Percentiles rank a stretch among this genome's conserved stretches.
phyloP scores from a whole-genome alignment of 73 alveolate genomes.

The Stentor coeruleus region DNA sequence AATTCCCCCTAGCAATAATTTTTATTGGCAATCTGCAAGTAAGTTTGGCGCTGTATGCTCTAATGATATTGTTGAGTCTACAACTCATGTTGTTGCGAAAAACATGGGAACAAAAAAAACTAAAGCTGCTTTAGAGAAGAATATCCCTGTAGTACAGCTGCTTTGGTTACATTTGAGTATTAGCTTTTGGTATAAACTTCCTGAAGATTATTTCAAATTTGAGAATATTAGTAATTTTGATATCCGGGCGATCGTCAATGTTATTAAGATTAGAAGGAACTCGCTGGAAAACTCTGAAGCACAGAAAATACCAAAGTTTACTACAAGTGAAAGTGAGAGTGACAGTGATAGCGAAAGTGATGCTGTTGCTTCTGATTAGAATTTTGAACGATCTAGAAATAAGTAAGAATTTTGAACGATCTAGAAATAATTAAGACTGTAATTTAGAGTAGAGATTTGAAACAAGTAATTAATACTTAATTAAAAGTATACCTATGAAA shows the following conservation, averaged over 20 bases:
- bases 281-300: background rate
- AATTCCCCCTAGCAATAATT: background rate
- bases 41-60: background rate
- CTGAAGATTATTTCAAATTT: background rate
- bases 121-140: background rate
- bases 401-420: too few relatives aligned
- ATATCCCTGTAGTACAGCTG: background rate
- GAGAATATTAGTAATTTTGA: constrained; percentile 8
- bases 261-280: background rate
- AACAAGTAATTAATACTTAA: too few relatives aligned
- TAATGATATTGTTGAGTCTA: background rate
- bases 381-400: too few relatives aligned
- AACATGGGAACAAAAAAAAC: background rate
- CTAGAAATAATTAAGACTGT: too few relatives aligned
- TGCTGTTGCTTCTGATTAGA: too few relatives aligned
- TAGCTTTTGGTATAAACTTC: background rate
- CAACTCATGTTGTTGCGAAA: constrained; percentile 6
- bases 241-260: background rate
- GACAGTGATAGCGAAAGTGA: constrained; percentile 4
- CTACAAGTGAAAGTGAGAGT: background rate
- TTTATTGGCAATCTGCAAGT: background rate
- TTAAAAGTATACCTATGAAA: too few relatives aligned
- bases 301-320: background rate
- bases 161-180: background rate
- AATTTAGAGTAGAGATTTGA: too few relatives aligned